Evolutionary conservation across 441 rosid species (phyloP), one percentile per base, ranked within the genome.

Genomic region (Adansonia madagascariensis): DNA sequence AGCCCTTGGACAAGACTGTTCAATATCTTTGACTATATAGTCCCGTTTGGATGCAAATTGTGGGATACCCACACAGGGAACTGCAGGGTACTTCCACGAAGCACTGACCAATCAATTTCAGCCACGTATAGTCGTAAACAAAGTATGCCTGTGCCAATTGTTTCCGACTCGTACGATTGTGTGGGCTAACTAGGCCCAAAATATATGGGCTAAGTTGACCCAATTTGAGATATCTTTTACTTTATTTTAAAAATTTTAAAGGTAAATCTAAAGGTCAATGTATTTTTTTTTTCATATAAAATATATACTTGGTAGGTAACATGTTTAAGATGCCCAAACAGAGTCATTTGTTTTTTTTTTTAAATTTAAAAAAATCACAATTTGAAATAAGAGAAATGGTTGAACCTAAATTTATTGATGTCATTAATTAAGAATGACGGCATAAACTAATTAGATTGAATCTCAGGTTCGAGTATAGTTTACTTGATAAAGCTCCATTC

Each of bases 81-180:
- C 15, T 6, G 24, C 44, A 7, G 57, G 24, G 9, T 5, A 43
- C 17, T 44, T 61, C 46, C 56, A 74, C 47, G 59, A 43, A 61
- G 1, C 27, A 61, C 1, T n/a, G 4, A 5, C 77, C 68, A 74
- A 61, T 60, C 8, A 17, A 0, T 9, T 12, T 24, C 3, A 0
- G 59, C 69, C 77, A 60, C 67, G 77, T 74, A 1, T 35, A 53
- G 6, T 14, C 11, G 2, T 41, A 35, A 72, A 8, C 61, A 52
- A 31, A 17, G 8, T 39, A 15, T n/a, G n/a, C 53, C 20, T 49
- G 8, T 31, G 0, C 35, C 3, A 7, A 65, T 2, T 50, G 50
- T 17, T 17, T 43, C 53, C 18, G 27, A 67, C 55, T 15, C 49
- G 15, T 2, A 35, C 22, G 46, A 43, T 4, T 3, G 22, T 41